Evolutionary conservation across 225 moss, liverwort and hornwort species (phyloP), one percentile per base, ranked within the genome.

Genomic region (Polytrichum formosum): DNA sequence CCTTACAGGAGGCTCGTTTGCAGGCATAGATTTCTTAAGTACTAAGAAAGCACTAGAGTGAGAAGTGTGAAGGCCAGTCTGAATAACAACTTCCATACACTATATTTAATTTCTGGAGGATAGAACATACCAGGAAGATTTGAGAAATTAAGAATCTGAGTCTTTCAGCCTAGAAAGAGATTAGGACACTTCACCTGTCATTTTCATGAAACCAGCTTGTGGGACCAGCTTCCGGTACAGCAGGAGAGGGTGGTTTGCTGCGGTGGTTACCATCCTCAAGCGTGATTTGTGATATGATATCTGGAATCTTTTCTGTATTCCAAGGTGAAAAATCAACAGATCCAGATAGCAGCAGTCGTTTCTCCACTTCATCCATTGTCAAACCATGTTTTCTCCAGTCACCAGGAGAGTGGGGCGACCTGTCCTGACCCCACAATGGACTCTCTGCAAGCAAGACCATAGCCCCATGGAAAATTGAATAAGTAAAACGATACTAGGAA

Each of bases 271-370:
- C 70, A 59, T 73, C 72, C 67, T 75, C 75, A 37, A 60, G 54
- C 54, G 61, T 70, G 64, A 61, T 65, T 70, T 82, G 77, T 65
- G 82, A 63, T 28, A 64, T 75, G 35, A 87, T 74, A 55, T 93
- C 91, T 46, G 93, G 93, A 78, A 93, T 82, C 68, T 79, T 88
- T 59, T 86, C 91, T 68, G 90, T 90, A 56, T 80, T 90, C 93
- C 95, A 90, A 65, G 92, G 91, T 63, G 93, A 96, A 70, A 96
- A 96, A 70, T 96, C 90, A 23, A 93, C 83, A 26, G 95, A 92
- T 58, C 86, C 86, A 29, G 91, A 91, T 17, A 93, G 76, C 17
- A 91, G 87, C 80, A 85, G 60, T 64, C 86, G 84, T 66, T 96
- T 90, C 29, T 95, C 93, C 61, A 64, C 82, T 26, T 80, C 85